Evolutionary conservation across 108 stramenopile genomes (phyloP).

Genomic region (Conticribra weissflogii): DNA sequence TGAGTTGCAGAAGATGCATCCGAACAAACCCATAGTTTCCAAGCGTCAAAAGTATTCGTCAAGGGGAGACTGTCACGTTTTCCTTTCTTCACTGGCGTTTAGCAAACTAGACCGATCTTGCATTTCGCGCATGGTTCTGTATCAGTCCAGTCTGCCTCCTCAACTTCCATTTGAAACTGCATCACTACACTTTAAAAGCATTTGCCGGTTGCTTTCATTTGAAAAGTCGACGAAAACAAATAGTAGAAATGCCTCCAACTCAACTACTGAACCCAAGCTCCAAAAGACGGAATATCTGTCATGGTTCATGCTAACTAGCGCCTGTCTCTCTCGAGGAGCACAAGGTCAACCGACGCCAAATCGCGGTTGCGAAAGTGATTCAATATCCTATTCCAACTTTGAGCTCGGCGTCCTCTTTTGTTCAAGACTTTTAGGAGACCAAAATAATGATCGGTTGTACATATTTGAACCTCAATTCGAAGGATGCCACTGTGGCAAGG

Average conservation of each 20-base stretch:
- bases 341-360: constrained; percentile 61
- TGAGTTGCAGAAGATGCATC: constrained; percentile 21
- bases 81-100: constrained; percentile 71
- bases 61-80: constrained; percentile 47
- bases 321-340: constrained; percentile 80
- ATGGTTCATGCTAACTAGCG: constrained; percentile 82
- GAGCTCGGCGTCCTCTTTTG: constrained; percentile 83
- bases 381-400: constrained; percentile 75
- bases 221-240: constrained; percentile 22
- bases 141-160: constrained; percentile 41
- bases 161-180: constrained; percentile 28
- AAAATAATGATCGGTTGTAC: constrained; percentile 59
- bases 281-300: constrained; percentile 48
- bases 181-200: constrained; percentile 76
- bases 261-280: neutral
- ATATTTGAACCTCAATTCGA: constrained; percentile 58
- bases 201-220: constrained; percentile 61
- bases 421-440: constrained; percentile 54
- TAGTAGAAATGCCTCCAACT: constrained; percentile 6
- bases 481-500: constrained; percentile 46
- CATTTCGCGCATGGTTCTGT: constrained; percentile 67
- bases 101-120: constrained; percentile 57
- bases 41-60: constrained; percentile 15
- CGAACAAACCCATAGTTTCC: constrained; percentile 1
- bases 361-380: constrained; percentile 29